phyloP scores from a whole-genome alignment of 768 basidiomycete genomes.

The Vararia minispora region DNA sequence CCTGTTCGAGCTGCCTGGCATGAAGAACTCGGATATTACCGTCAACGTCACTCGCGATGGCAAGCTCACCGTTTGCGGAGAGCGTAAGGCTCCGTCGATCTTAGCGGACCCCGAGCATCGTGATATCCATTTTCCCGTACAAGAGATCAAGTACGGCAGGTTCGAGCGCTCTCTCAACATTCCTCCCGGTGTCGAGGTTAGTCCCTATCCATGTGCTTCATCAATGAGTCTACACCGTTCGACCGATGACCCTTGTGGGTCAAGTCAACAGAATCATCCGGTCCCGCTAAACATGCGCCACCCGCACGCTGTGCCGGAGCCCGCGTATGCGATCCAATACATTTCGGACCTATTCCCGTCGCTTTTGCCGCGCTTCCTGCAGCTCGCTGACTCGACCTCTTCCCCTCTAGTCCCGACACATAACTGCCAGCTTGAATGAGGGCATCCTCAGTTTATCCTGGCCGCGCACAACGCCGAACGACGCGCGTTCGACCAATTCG shows the following conservation, averaged over 20 bases:
- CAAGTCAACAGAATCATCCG: no score
- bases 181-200: conserved; percentile 12
- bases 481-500: no score
- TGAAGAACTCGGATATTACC: conserved; percentile 35
- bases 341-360: neutral
- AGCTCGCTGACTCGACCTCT: conserved; percentile 4
- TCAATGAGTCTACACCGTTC: no score
- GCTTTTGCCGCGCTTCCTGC: neutral
- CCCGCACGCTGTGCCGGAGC: no score
- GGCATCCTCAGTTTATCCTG: conserved; percentile 14
- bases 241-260: no score
- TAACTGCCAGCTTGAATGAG: conserved; percentile 10
- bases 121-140: conserved; percentile 7
- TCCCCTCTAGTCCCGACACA: conserved; percentile 11
- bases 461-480: no score
- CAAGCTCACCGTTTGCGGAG: conserved; percentile 36
- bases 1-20: conserved; percentile 44
- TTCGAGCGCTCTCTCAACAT: conserved; percentile 13
- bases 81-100: conserved; percentile 20
- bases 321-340: no score
- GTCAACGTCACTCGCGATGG: conserved; percentile 35
- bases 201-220: no score
- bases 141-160: conserved; percentile 13
- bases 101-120: conserved; percentile 4
- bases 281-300: no score